Evolutionary conservation across 192 early-diverging fungal genomes (phyloP).

Genomic region (Gonapodya prolifera): DNA sequence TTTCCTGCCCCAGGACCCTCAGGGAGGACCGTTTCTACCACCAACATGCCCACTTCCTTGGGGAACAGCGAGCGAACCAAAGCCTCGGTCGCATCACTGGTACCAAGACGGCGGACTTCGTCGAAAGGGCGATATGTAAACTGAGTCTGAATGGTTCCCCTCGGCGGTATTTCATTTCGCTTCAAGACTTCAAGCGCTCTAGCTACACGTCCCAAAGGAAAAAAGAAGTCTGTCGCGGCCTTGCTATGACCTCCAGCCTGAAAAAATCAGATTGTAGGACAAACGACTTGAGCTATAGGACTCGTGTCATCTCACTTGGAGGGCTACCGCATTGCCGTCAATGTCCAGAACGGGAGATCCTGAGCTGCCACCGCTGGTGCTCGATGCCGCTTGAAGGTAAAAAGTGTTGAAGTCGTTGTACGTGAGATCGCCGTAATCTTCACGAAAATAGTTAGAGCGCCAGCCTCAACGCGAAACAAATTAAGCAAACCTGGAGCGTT

Average conservation of each 20-base stretch:
- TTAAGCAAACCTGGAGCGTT: too few species aligned
- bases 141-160: constrained; percentile 64
- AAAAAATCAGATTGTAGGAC: background rate
- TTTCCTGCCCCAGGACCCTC: constrained; percentile 50
- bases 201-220: constrained; percentile 61
- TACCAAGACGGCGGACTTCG: constrained; percentile 56
- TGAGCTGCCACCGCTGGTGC: constrained; percentile 50
- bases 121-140: constrained; percentile 65
- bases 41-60: constrained; percentile 66
- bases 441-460: too few species aligned
- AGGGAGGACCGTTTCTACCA: constrained; percentile 60
- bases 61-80: constrained; percentile 40
- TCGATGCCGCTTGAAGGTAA: constrained; percentile 64
- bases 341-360: constrained; percentile 73
- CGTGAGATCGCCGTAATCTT: constrained; percentile 66
- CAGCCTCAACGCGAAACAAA: too few species aligned
- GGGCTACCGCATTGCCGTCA: constrained; percentile 64
- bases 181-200: constrained; percentile 41
- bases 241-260: background rate
- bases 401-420: constrained; percentile 58
- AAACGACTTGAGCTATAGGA: background rate
- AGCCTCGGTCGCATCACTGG: constrained; percentile 47
- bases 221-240: constrained; percentile 76
- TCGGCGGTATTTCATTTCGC: constrained; percentile 25
- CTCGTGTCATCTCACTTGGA: constrained; percentile 74